Evolutionary conservation across 2,329 filamentous ascomycete species (phyloP), one percentile per base, ranked within the genome.

Genomic region (Diplodia mutila): DNA sequence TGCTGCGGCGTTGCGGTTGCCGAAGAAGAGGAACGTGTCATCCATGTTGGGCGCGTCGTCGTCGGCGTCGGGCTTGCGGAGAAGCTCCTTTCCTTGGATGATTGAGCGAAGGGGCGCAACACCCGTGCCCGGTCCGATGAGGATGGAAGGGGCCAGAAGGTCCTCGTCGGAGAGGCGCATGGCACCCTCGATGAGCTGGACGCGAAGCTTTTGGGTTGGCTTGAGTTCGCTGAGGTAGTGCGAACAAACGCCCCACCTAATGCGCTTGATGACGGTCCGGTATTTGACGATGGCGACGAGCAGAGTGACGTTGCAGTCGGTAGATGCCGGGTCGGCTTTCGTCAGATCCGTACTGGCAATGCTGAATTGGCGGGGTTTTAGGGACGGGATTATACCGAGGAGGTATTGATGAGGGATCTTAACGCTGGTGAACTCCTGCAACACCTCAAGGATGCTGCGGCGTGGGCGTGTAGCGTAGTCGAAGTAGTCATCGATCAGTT

Each of bases 401-500:
- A 90, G 84, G 59, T 90, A 87, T 66, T 90, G 83, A 80, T 89
- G 91, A 0, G 95, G 94, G 2, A 99, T 88, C 69, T 89, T 90
- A 66, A 98, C 90, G 0, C 87, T 90, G 51, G 91, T 86, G 73
- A 99, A 99, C 73, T 99, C 95, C 67, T 94, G 89, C 32, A 99
- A 85, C 3, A 97, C 90, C 79, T 99, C 95, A 6, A 99, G 83
- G 67, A 98, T 97, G 68, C 91, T 96, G 39, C 95, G 90, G 39
- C 93, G 90, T 0, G 94, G 92, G 9, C 95, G 89, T 0, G 94
- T 94, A 1, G 95, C 95, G 76, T 99, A 99, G 80, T 99, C 94
- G 81, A 92, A 98, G 67, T 97, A 90, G 73, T 99, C 95, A 72
- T 98, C 93, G 6, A 94, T 87, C 73, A 90, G 92, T 54, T 91